Conservation (phyloP, 306 rosid species). For the Glycine latifolia region DNA sequence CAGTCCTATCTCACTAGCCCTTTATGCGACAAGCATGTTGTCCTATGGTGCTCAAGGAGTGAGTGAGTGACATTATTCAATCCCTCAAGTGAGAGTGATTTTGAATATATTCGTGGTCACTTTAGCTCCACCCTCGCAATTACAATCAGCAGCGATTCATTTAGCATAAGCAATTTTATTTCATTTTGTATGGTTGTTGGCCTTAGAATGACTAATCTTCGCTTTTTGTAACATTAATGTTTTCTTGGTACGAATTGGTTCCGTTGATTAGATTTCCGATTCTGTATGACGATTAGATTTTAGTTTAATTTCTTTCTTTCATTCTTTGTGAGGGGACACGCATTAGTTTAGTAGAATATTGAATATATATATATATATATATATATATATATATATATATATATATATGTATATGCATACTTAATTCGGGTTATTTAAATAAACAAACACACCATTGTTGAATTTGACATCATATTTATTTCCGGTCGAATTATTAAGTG, state of each 20-base stretch:
- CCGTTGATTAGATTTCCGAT: slow-evolving; percentile 26
- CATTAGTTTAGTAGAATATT: neutral
- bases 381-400: too few species aligned
- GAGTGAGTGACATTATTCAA: slow-evolving; percentile 58
- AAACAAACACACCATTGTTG: neutral
- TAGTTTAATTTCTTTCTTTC: neutral
- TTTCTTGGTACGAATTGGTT: neutral
- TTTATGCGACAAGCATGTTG: slow-evolving; percentile 78
- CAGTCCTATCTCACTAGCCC: slow-evolving; percentile 66
- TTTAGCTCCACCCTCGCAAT: slow-evolving; percentile 35
- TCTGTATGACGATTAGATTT: slow-evolving; percentile 11
- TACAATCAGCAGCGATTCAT: neutral
- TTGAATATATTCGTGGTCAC: slow-evolving; percentile 66
- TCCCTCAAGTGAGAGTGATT: slow-evolving; percentile 42
- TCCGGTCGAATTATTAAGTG: too few species aligned
- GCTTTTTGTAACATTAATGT: slow-evolving; percentile 42
- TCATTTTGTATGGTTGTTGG: slow-evolving; percentile 43
- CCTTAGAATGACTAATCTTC: slow-evolving; percentile 50
- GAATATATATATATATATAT: neutral
- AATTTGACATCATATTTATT: too few species aligned
- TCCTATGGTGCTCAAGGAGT: slow-evolving; percentile 49
- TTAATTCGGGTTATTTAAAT: too few species aligned
- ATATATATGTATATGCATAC: too few species aligned
- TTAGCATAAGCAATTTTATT: slow-evolving; percentile 8
- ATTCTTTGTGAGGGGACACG: too few species aligned